phyloP scores from a whole-genome alignment of 257 asterid genomes.

The Solanum chaucha region DNA sequence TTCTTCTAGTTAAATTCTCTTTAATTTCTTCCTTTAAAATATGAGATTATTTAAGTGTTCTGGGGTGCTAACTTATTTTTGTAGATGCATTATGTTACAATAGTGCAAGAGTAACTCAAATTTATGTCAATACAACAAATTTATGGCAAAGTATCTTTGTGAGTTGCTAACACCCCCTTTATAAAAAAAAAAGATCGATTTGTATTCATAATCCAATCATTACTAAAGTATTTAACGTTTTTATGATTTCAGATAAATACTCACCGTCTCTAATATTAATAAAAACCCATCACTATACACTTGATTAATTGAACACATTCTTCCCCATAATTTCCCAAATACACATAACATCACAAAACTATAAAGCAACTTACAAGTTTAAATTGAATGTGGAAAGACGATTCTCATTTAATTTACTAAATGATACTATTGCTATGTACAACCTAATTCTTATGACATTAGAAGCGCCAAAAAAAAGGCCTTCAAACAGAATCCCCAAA shows the following conservation, averaged over 20 bases:
- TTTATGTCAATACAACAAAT: no score
- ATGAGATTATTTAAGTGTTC: no score
- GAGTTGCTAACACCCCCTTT: no score
- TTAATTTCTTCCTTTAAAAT: no score
- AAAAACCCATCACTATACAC: neutral
- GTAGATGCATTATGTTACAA: no score
- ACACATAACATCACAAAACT: neutral
- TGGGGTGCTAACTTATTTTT: no score
- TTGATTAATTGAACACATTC: neutral
- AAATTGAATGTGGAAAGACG: neutral
- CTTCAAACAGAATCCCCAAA: constrained; percentile 2
- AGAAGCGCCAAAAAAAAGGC: neutral
- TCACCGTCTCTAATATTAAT: no score
- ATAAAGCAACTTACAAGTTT: neutral
- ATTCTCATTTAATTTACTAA: neutral
- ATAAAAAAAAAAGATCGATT: no score
- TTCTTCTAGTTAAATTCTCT: no score
- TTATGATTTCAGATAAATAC: neutral
- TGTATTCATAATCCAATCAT: no score
- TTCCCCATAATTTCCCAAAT: neutral
- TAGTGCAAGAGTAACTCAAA: no score
- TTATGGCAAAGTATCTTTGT: neutral
- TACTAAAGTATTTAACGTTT: no score
- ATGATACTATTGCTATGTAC: neutral
- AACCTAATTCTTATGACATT: neutral